Evolutionary conservation across 176 grass and related monocot genomes (phyloP), one percentile per base, ranked within the genome.

Genomic region (Hyparrhenia diplandra): DNA sequence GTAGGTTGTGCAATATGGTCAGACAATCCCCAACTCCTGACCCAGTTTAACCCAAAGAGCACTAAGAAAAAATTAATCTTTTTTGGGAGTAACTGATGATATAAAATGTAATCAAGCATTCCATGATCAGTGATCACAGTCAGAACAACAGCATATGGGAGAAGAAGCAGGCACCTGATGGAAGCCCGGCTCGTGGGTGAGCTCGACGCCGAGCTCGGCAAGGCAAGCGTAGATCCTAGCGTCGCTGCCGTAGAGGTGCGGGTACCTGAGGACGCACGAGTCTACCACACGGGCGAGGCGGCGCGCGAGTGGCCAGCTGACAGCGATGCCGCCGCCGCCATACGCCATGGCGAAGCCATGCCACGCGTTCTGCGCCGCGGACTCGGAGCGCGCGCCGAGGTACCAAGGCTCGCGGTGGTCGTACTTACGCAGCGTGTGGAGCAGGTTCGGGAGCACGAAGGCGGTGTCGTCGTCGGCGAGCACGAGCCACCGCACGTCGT

Each of bases 391-490:
- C 63, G 85, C 76, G 31, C 96, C 96, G 67, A 95, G 20, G 89
- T 99, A 99, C 86, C 92, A 88, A 10, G 87, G 90, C 72, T 91
- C 88, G 29, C 85, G 84, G 90, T 93, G 93, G 82, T 95, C 96
- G 88, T 93, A 91, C 80, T 51, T 80, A 6, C 70, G 49, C 9
- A 99, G 87, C 20, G 88, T 83, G 76, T 55, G 88, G 5, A 91
- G 58, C 20, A 99, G 96, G 83, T 95, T 99, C 12, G 85, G 85
- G 34, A 86, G 86, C 41, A 99, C 87, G 82, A 99, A 99, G 34
- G 87, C 86, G 17, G 96, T 93, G 76, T 99, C 96, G 64, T 99
- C 96, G 36, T 99, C 96, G 23, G 87, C 90, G 39, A 99, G 88
- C 39, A 99, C 92, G 65, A 99, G 69, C 92, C 96, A 99, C 21